A percentile compares a stretch with the other conserved stretches of the same genome.
Evolutionary conservation across 169 alveolate species (phyloP).

Genomic region (Plasmodium gaboni): DNA sequence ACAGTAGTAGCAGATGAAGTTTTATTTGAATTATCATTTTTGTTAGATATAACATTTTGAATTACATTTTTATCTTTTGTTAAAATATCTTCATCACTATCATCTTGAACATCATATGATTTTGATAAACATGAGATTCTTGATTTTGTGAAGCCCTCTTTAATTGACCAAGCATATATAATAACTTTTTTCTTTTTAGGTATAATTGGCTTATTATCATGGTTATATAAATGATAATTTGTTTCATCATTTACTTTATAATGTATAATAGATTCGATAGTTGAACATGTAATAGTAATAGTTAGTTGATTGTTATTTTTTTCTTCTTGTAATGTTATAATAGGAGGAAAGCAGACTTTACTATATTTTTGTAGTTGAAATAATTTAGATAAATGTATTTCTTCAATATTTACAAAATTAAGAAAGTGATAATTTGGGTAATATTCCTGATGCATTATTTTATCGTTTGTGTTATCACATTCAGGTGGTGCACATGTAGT

Average conservation of each 20-base stretch:
- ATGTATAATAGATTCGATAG: constrained; percentile 38
- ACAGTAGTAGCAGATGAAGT: constrained; percentile 34
- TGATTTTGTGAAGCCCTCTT: constrained; percentile 48
- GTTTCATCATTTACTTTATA: constrained; percentile 34
- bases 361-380: constrained; percentile 78
- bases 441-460: constrained; percentile 81
- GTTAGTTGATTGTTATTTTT: constrained; percentile 21
- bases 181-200: constrained; percentile 40
- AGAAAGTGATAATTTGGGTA: constrained; percentile 87
- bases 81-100: background rate
- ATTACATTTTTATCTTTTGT: background rate
- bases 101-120: constrained; percentile 54
- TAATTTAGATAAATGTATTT: constrained; percentile 84
- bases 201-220: constrained; percentile 40
- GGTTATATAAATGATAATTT: constrained; percentile 41
- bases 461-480: constrained; percentile 80
- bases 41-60: background rate
- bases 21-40: constrained; percentile 10
- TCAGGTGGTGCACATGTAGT: constrained; percentile 89
- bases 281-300: constrained; percentile 45
- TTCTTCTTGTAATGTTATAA: constrained; percentile 77
- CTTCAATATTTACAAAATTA: constrained; percentile 79
- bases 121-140: constrained; percentile 66
- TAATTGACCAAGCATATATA: constrained; percentile 66
- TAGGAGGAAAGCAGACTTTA: constrained; percentile 82